Base-by-base conservation (phyloP, 2,329 filamentous ascomycete genomes). In the Teratosphaeria nubilosa region DNA sequence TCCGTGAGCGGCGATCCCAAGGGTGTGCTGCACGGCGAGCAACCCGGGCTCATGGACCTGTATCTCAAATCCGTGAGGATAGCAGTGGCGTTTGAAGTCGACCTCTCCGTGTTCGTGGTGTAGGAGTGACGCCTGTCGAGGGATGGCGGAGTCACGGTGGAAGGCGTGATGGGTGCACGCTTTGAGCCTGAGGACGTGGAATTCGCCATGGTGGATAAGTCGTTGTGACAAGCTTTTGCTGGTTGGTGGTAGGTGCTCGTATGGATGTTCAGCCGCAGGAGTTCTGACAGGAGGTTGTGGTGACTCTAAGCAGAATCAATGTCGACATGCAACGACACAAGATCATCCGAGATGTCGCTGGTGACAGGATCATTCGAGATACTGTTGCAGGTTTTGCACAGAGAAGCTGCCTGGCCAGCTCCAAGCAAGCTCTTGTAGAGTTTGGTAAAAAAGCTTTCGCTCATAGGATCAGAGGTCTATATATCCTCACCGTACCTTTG, bases 81-180 rank as follows among this genome's bases (percentile, higher is more conserved):
- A 5, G 58, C 34, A 20, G 60, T 55, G 31, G 60, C 60, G n/a
- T 53, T 56, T 1, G 25, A 30, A 11, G 27, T 30, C 10, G 24
- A 25, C n/a, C 24, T 37, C 9, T 50, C 20, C 41, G 14, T 14
- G 41, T 14, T 41, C 3, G 60, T 45, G 51, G 60, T 66, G 56
- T 68, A 64, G 22, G 56, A 68, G 55, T 67, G 61, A 53, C 65
- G 64, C 24, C 66, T 58, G 58, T 67, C 66, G 58, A 68, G 60
- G 11, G 62, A 65, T 9, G 66, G 66, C 7, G 65, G 66, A 13
- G 61, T 63, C 51, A 67, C 57, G n/a, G 62, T 68, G 31, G 64
- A 60, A 22, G 63, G 64, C 5, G 64, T 67, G 31, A 68, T 56
- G 2, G 63, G 62, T 13, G 60, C 61, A 22, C 58, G 63, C 32